Conservation (phyloP, 2,329 filamentous ascomycete species). For the Phaeosphaeriaceae sp. region DNA sequence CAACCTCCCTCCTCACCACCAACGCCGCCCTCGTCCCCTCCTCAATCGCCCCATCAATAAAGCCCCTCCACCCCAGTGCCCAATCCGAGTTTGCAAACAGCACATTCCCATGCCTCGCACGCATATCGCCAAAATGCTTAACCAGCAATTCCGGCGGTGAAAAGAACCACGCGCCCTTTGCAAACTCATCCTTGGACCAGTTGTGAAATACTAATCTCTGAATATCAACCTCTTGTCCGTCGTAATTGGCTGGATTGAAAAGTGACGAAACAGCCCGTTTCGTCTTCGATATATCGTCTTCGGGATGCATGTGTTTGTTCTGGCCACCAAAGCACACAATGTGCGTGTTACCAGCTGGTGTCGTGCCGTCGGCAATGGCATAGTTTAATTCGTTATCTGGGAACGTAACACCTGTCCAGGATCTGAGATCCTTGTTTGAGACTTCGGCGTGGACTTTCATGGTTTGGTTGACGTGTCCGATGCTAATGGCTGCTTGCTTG, state of each 20-base stretch:
- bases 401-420: slow-evolving; percentile 53
- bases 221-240: slow-evolving; percentile 4
- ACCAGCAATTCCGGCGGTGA: slow-evolving; percentile 46
- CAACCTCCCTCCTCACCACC: slow-evolving; percentile 30
- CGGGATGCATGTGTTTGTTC: slow-evolving; percentile 53
- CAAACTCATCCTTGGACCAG: slow-evolving; percentile 57
- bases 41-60: slow-evolving; percentile 60
- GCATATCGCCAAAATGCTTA: slow-evolving; percentile 50
- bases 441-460: slow-evolving; percentile 57
- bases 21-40: slow-evolving; percentile 50
- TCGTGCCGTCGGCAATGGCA: slow-evolving; percentile 53
- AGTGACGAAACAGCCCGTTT: slow-evolving; percentile 42
- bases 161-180: slow-evolving; percentile 51
- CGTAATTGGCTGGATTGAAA: slow-evolving; percentile 22
- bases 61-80: slow-evolving; percentile 58
- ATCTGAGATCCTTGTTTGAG: slow-evolving; percentile 49
- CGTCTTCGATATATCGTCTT: slow-evolving; percentile 48
- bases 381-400: slow-evolving; percentile 53
- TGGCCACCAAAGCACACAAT: slow-evolving; percentile 55
- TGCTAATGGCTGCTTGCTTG: slow-evolving; percentile 46
- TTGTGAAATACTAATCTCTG: slow-evolving; percentile 54
- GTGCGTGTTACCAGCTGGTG: slow-evolving; percentile 54
- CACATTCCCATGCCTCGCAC: slow-evolving; percentile 52
- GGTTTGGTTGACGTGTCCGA: slow-evolving; percentile 55
- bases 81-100: slow-evolving; percentile 58